Evolutionary conservation across 768 basidiomycete genomes (phyloP), one percentile per base, ranked within the genome.

Genomic region (Paxillus rubicundulus): DNA sequence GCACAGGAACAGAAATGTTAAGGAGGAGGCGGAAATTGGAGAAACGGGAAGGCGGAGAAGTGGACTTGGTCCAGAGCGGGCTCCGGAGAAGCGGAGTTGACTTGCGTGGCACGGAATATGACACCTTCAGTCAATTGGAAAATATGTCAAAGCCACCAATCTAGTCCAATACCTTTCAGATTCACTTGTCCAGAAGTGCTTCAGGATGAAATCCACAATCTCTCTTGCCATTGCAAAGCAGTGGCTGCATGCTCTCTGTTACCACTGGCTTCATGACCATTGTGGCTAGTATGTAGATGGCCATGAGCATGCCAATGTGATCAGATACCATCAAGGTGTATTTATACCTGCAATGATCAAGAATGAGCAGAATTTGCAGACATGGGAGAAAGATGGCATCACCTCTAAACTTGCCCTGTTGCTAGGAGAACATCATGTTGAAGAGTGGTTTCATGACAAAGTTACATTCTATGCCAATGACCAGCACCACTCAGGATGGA

Each of bases 401-500:
- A n/a, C n/a, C n/a, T n/a, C n/a, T n/a, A n/a, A n/a, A n/a, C n/a
- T n/a, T 58, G 13, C 16, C 43, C 27, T 36, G 5, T 16, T 20
- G 14, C 16, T 18, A 2, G 14, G 24, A 3, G 17, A 50, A 43
- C 43, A 28, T 3, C 50, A 12, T 5, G 52, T 53, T 27, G 53
- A 59, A 28, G 47, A 66, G 17, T 72, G 68, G 70, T 69, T 60
- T 39, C 74, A 78, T 53, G 71, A 77, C 55, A 70, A 79, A 52
- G 69, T 66, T 2, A 70, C 60, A 1, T 76, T 75, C 58, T 75
- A 75, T 59, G 69, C 66, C 2, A 54, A 78, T 62, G 72, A 77
- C 49, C 54, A 62, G 0, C 56, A 63, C 0, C 49, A 52, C 27
- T 40, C 41, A 2, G 40, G 41, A 3, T 50, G 49, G 41, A 33